Evolutionary conservation across 345 rosid species (phyloP), one percentile per base, ranked within the genome.

Genomic region (Aquilaria sinensis): DNA sequence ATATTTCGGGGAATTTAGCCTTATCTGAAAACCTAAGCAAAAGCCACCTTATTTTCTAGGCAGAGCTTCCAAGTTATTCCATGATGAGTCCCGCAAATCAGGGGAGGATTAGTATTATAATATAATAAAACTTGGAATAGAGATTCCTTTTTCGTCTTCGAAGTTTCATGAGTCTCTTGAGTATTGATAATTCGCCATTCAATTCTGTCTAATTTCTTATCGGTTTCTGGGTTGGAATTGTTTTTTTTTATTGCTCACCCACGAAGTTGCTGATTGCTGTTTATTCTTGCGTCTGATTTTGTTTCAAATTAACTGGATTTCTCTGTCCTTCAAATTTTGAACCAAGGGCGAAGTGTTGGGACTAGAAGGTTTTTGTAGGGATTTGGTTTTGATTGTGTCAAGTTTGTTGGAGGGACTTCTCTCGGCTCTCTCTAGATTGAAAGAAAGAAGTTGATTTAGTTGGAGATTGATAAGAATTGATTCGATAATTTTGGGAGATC

Each of bases 21-120:
- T 74, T 66, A 67, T 68, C 71, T 71, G 58, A 48, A 69, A 51
- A 65, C 34, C 31, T 49, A 69, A 63, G 60, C 68, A 56, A 68
- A 79, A 79, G 77, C 73, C 47, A 77, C 74, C 61, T 66, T 77
- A 63, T 75, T 74, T 83, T 37, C 0, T 37, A 37, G 31, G 81
- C 81, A 56, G 79, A 70, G 79, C 77, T 83, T 69, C 52, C 65
- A 87, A 87, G 92, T 79, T 79, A 90, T 89, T 80, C 89, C 72
- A 66, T 72, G 69, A 69, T 80, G 75, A 68, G 65, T 80, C 74
- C 72, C 8, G 70, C 74, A 66, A 70, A 77, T 73, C 76, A 58
- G 70, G 71, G 69, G 59, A 72, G 56, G 64, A 49, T 51, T 66
- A 64, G 32, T 70, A 37, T 37, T 37, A 37, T 37, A 37, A 71